These are phyloP conservation scores for Taphrina communis DNA, from an alignment of 1,139 yeast species.

Conservation along the genomic window DNA sequence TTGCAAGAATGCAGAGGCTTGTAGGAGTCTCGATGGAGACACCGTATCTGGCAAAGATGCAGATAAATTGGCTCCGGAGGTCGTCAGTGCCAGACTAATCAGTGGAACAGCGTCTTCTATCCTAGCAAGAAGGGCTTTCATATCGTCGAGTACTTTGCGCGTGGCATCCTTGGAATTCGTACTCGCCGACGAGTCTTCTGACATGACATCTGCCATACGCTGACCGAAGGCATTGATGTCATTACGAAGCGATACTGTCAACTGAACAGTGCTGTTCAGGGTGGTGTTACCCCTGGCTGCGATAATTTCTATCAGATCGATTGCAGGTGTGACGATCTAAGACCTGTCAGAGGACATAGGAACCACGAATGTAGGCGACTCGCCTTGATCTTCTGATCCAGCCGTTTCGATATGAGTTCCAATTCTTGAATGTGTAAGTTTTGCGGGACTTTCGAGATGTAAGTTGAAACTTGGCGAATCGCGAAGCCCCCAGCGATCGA, in stretches of 20 bases:
- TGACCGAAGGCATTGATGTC: slow-evolving; percentile 68
- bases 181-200: not conserved
- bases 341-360: too few species aligned
- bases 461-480: slow-evolving; percentile 42
- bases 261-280: slow-evolving; percentile 62
- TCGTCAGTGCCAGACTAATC: slow-evolving; percentile 68
- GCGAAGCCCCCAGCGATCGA: slow-evolving; percentile 44
- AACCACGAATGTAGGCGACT: not conserved
- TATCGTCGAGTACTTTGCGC: slow-evolving; percentile 49
- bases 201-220: slow-evolving; percentile 53
- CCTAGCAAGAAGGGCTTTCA: slow-evolving; percentile 41
- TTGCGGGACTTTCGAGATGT: slow-evolving; percentile 42
- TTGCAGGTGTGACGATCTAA: slow-evolving; percentile 66
- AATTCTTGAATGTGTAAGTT: slow-evolving; percentile 35
- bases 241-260: slow-evolving; percentile 63
- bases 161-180: slow-evolving; percentile 42
- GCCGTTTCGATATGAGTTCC: slow-evolving; percentile 37
- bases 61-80: slow-evolving; percentile 70
- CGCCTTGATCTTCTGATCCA: slow-evolving; percentile 43
- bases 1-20: slow-evolving; percentile 62
- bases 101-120: slow-evolving; percentile 61
- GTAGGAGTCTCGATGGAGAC: slow-evolving; percentile 70
- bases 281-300: slow-evolving; percentile 76
- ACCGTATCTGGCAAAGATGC: slow-evolving; percentile 61
- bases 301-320: slow-evolving; percentile 70